phyloP scores from a whole-genome alignment of 2,329 filamentous ascomycete genomes.

The Ceratocystis cubensis region DNA sequence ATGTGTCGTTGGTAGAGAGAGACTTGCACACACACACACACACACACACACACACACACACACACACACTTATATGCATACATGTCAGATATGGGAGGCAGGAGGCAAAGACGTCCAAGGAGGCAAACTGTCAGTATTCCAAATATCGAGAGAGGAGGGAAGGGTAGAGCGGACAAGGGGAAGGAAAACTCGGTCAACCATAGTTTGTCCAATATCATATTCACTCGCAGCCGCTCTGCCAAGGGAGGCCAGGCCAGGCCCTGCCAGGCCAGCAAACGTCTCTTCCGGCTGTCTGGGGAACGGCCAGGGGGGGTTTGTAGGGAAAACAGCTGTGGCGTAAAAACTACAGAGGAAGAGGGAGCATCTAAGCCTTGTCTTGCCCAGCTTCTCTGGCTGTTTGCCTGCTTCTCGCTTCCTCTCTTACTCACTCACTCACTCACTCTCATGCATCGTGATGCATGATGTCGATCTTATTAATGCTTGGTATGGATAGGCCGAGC shows the following conservation, averaged over 20 bases:
- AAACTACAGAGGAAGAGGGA: not conserved
- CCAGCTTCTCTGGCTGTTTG: not conserved
- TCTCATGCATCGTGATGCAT: not conserved
- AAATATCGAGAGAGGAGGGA: not conserved
- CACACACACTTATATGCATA: too few species aligned
- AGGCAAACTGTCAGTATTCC: not conserved
- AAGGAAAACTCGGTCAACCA: not conserved
- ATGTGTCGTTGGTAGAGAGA: too few species aligned
- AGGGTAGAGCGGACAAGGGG: not conserved
- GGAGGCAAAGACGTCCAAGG: not conserved
- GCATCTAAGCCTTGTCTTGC: not conserved
- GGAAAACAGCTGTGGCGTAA: not conserved
- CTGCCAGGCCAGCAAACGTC: not conserved
- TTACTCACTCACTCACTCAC: too few species aligned
- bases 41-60: too few species aligned
- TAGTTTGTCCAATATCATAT: not conserved
- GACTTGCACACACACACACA: too few species aligned
- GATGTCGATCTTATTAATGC: constrained; percentile 2
- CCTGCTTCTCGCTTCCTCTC: not conserved
- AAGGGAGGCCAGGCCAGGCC: not conserved
- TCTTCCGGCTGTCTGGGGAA: constrained; percentile 9
- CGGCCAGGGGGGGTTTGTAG: not conserved
- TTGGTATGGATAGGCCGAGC: not conserved
- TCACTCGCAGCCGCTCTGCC: too few species aligned
- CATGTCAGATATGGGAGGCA: not conserved